Conservation (phyloP, 345 rosid species). For the Ceriops decandra region DNA sequence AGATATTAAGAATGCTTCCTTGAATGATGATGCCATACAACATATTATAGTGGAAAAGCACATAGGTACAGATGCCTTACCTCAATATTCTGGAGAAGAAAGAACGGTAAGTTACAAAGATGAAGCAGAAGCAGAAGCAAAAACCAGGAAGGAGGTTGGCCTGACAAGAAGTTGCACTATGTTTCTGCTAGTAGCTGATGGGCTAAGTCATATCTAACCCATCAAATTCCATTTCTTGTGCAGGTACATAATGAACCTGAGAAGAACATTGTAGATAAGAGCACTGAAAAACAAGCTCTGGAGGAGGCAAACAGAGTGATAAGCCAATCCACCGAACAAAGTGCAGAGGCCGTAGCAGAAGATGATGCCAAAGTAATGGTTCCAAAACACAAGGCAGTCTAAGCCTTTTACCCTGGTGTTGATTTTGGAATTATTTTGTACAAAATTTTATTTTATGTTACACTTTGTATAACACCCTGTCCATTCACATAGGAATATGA, state of each 20-base stretch:
- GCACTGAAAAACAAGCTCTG: constrained; percentile 5
- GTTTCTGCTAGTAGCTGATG: background rate
- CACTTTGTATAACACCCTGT: background rate
- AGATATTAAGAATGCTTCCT: no score
- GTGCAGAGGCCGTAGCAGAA: constrained; percentile 2
- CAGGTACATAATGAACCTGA: constrained; percentile 32
- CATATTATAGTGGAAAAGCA: constrained; percentile 19
- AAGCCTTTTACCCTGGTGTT: background rate
- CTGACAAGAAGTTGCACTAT: background rate
- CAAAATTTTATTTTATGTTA: background rate
- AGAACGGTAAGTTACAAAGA: constrained; percentile 10
- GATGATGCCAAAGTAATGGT: constrained; percentile 3
- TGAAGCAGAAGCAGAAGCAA: constrained; percentile 13
- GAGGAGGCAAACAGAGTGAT: constrained; percentile 10
- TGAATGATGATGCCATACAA: background rate
- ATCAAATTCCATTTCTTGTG: constrained; percentile 10
- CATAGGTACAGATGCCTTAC: constrained; percentile 3
- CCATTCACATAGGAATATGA: constrained; percentile 18
- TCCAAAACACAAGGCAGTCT: constrained; percentile 25
- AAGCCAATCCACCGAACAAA: background rate
- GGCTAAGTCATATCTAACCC: constrained; percentile 2
- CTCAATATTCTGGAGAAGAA: constrained; percentile 18
- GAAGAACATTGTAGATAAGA: constrained; percentile 13
- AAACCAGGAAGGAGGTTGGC: constrained; percentile 18
- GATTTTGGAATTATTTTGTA: background rate